Evolutionary conservation across 148 eudicot species (phyloP).

Genomic region (Rheum nobile): DNA sequence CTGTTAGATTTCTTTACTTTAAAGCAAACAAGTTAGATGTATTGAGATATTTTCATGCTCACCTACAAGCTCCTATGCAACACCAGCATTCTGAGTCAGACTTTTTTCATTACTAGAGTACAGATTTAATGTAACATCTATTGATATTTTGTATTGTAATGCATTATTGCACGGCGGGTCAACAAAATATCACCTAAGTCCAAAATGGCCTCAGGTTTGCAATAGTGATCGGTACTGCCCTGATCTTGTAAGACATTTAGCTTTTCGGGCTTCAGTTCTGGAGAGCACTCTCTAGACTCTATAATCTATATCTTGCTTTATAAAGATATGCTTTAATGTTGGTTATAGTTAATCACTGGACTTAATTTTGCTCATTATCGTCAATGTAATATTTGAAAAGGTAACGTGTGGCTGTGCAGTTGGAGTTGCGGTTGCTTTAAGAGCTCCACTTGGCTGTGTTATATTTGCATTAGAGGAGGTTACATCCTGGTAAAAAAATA

Average conservation of each 20-base stretch:
- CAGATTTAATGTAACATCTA: not conserved
- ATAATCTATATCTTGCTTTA: too few relatives aligned
- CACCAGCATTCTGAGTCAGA: not conserved
- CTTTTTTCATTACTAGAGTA: not conserved
- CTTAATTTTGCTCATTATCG: slow-evolving; percentile 20
- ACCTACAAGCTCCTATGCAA: too few relatives aligned
- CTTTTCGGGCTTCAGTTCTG: too few relatives aligned
- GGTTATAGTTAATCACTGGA: too few relatives aligned
- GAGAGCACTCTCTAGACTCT: too few relatives aligned
- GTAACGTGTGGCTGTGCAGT: slow-evolving; percentile 99
- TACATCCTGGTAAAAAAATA: slow-evolving; percentile 92
- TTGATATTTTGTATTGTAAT: too few relatives aligned
- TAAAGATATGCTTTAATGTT: too few relatives aligned
- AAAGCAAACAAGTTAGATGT: too few relatives aligned
- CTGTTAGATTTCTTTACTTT: too few relatives aligned
- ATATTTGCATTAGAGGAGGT: slow-evolving; percentile 96
- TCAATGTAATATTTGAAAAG: slow-evolving; percentile 51
- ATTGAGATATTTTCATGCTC: too few relatives aligned
- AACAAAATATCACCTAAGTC: slow-evolving; percentile 80
- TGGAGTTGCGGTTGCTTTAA: slow-evolving; percentile 99
- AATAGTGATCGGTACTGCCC: slow-evolving; percentile 91
- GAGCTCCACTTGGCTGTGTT: slow-evolving; percentile 99
- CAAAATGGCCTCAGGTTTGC: slow-evolving; percentile 89
- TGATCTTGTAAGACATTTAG: slow-evolving; percentile 72
- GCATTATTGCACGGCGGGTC: slow-evolving; percentile 97